Base-by-base conservation (phyloP, 202 grass and related monocot species). In the Digitaria exilis region DNA sequence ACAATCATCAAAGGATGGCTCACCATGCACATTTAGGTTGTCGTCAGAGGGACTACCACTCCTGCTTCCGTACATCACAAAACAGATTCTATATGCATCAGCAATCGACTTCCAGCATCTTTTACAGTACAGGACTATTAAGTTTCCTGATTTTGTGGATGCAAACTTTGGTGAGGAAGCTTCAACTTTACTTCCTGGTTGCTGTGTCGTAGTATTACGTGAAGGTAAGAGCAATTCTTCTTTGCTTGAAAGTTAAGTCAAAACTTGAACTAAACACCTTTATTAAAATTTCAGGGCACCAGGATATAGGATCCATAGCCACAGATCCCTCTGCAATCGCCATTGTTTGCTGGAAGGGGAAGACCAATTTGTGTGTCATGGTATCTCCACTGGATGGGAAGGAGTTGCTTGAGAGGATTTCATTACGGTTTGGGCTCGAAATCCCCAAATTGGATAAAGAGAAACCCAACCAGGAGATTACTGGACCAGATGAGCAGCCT, bases 341-440 rank as follows among this genome's bases (percentile, higher is more conserved):
- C 29, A 82, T 96, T 49, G 89, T 99, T 81, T 96, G 96, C 49
- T 99, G 96, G 96, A 99, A 98, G 94, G 96, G 96, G 48, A 99
- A 99, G 85, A 95, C 93, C 50, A 95, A 95, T 82, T 70, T 99
- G 75, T 87, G 84, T 49, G 89, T 96, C 83, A 92, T 99, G 89
- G 83, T 99, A 83, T 96, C 96, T 43, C 91, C 85, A 28, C 57
- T 82, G 54, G 96, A 99, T 32, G 93, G 91, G 29, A 89, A 92
- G 63, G 96, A 98, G 65, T 87, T 96, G n/a, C 93, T 98, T 25
- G 87, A 94, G 54, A 98, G 96, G 86, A 82, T 98, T 44, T 84
- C 86, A 15, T 62, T 92, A 16, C 91, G 93, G 50, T 89, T 78
- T 45, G 89, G 91, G 22, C 87, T 69, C 24, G 32, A 79, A 81